Evolutionary conservation across 306 rosid species (phyloP), one percentile per base, ranked within the genome.

Genomic region (Quercus bicolor): DNA sequence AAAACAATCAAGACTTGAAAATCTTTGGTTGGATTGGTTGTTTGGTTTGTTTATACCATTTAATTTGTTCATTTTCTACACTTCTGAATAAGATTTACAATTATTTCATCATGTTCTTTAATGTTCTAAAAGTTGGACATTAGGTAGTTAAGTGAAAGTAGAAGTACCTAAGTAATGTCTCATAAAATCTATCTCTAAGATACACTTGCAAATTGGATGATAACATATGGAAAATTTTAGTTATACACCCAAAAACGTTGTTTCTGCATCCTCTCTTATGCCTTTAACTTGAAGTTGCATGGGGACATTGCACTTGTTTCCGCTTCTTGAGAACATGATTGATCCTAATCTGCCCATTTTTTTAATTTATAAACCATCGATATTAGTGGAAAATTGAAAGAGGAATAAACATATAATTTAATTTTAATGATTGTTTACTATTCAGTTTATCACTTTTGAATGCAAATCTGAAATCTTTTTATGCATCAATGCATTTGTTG

Each of bases 401-500:
- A 13, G 68, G 34, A 23, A 61, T 59, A 4, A 59, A 59, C 1
- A 21, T 26, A 15, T 61, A 61, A 61, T 5, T 23, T 24, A 26
- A 26, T 61, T 61, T 61, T 29, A 19, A 7, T 65, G 48, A 65
- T 65, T 65, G 12, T 1, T 31, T 5, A 18, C 6, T 16, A 31
- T 62, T 24, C 24, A 60, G 33, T 21, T 10, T 14, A 15, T 26
- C 43, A 26, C 69, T 62, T 62, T 33, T 26, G n/a, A 62, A 29
- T 15, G 43, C 14, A 12, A 26, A 26, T 26, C 31, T 12, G 20
- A 14, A 48, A 48, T 48, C 53, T 28, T 12, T 12, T 26, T 5
- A 73, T 75, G 52, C 31, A 79, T 59, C 15, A 57, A 48, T 64
- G 70, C 53, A 31, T 76, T 53, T 76, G 62, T 76, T 79, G 71